phyloP scores from a whole-genome alignment of 305 asterid species.

The Caryopteris hybrid region DNA sequence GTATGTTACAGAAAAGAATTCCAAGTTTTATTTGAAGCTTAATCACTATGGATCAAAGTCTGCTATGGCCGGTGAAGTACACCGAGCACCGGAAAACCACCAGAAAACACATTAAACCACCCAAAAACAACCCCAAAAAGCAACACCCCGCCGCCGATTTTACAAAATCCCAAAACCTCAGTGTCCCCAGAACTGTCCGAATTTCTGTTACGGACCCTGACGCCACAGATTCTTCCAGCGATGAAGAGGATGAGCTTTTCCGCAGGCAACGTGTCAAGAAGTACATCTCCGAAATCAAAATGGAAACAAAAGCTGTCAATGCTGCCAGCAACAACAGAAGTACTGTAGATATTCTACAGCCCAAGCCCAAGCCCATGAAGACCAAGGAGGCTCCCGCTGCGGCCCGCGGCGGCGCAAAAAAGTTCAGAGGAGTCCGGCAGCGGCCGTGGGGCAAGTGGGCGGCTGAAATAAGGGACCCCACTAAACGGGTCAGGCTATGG shows the following conservation, averaged over 20 bases:
- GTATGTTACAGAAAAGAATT: slow-evolving; percentile 17
- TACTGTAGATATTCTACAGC: slow-evolving; percentile 22
- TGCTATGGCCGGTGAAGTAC: slow-evolving; percentile 47
- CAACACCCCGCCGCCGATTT: neutral
- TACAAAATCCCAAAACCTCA: neutral
- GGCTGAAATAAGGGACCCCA: slow-evolving; percentile 67
- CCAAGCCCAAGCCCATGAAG: slow-evolving; percentile 34
- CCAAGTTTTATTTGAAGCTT: no score
- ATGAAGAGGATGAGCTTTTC: slow-evolving; percentile 46
- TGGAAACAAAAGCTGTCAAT: slow-evolving; percentile 23
- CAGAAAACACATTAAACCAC: slow-evolving; percentile 31
- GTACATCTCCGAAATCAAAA: slow-evolving; percentile 40
- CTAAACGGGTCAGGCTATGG: slow-evolving; percentile 49
- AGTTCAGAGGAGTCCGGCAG: slow-evolving; percentile 63
- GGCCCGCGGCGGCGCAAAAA: slow-evolving; percentile 28
- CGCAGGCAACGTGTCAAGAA: slow-evolving; percentile 41
- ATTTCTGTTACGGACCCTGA: slow-evolving; percentile 56
- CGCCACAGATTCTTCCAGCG: slow-evolving; percentile 65
- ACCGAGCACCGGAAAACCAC: slow-evolving; percentile 47
- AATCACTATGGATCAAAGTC: slow-evolving; percentile 32
- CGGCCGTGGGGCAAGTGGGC: slow-evolving; percentile 86
- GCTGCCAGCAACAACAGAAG: slow-evolving; percentile 19
- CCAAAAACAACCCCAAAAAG: slow-evolving; percentile 17
- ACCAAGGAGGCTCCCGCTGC: slow-evolving; percentile 13
- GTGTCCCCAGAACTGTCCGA: slow-evolving; percentile 36